Evolutionary conservation across 2,329 filamentous ascomycete species (phyloP).

Genomic region (Sporothrix schenckii): DNA sequence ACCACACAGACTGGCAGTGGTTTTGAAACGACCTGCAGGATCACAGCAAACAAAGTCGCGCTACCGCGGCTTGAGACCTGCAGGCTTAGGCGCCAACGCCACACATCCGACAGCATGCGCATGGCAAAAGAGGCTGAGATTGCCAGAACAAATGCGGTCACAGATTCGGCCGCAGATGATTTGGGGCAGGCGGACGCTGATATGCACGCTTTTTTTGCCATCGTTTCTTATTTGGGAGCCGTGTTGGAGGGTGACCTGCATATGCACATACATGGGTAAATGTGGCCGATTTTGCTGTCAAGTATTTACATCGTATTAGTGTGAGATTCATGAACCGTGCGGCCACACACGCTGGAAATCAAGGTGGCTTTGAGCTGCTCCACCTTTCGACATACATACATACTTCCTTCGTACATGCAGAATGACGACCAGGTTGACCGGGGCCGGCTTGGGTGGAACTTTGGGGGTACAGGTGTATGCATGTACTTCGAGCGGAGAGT

Average conservation of each 20-base stretch:
- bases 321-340: slow-evolving; percentile 8
- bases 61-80: slow-evolving; percentile 26
- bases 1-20: background rate
- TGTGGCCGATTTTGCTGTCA: slow-evolving; percentile 14
- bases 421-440: slow-evolving; percentile 28
- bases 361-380: background rate
- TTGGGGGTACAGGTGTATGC: slow-evolving; percentile 26
- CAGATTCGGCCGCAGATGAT: slow-evolving; percentile 35
- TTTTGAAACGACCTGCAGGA: background rate
- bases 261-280: background rate
- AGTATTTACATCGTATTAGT: background rate
- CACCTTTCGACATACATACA: background rate
- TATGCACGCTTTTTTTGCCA: background rate
- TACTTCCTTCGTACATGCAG: background rate
- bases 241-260: slow-evolving; percentile 21
- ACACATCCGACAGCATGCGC: slow-evolving; percentile 26
- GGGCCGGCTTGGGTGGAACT: slow-evolving; percentile 17
- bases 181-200: slow-evolving; percentile 26
- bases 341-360: too few species aligned
- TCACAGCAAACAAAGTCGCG: slow-evolving; percentile 14
- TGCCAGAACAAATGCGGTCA: slow-evolving; percentile 29
- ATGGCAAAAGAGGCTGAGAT: background rate
- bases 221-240: slow-evolving; percentile 2
- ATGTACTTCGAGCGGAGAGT: slow-evolving; percentile 15
- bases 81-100: slow-evolving; percentile 27